Evolutionary conservation across 2,329 filamentous ascomycete species (phyloP), one percentile per base, ranked within the genome.

Genomic region (Ceratocystis colombiana): DNA sequence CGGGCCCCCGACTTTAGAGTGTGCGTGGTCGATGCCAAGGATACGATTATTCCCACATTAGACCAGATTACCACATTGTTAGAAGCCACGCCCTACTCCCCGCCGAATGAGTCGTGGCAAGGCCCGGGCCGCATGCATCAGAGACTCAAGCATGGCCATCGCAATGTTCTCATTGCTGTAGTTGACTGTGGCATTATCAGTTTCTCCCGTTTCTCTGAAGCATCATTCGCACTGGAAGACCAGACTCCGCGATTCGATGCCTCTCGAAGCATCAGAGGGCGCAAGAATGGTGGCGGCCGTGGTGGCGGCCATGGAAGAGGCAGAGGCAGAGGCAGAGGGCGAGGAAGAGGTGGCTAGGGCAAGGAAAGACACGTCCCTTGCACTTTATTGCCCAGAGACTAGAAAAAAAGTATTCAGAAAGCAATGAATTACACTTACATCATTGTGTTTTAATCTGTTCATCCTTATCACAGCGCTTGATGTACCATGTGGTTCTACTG

Each of bases 141-240:
- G 72, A 85, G 89, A 68, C 77, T 97, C 69, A 93, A 91, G 75
- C 86, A 96, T 72, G 94, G 91, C 1, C 86, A 88, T 74, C 83
- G 90, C 70, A 94, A 90, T 74, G 88, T 94, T 41, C 79, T 96
- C 44, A 74, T 99, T 28, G 94, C 92, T 0, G 83, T 97, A 1
- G 91, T 96, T 44, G 94, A 97, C 73, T 84, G 90, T 69, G 94
- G 94, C 0, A 81, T 97, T 25, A 88, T 92, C 59, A 97, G 93
- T 74, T 97, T 93, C 73, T 79, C 96, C 72, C 80, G 89, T 28
- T 81, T 96, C 67, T 85, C 83, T 1, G 91, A 97, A 77, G 86
- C 85, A 10, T 87, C 86, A 0, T 96, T 96, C 75, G 87, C 81
- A 0, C 82, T 84, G 69, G 90, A 96, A 75, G 84, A 77, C 74